Evolutionary conservation across 805 yeast species (phyloP), one percentile per base, ranked within the genome.

Genomic region (Yarrowia sp.): DNA sequence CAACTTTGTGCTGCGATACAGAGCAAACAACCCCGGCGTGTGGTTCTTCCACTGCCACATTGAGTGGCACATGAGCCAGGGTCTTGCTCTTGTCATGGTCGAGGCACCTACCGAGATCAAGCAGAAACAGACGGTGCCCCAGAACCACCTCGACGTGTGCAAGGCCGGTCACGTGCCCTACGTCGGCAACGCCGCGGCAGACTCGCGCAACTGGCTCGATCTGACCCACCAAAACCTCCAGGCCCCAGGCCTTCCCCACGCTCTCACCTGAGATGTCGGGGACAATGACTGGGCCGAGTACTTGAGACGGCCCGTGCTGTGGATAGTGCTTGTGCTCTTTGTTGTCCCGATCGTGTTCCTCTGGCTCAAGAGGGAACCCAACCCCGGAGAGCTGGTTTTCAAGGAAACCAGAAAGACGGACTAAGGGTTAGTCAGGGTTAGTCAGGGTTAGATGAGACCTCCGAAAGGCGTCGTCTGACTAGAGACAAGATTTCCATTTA

Each of bases 1-100:
- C 2, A 88, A 91, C 80, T 84, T 92, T 74, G 93, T 91, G 38
- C 76, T 94, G 70, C 85, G 98, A 76, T 94, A 92, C 83, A 85
- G 85, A 75, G 96, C 98, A 66, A 87, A 90, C 77, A 94, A 95
- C 78, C 99, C 98, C 38, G 99, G 99, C 81, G 93, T 93, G 55
- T 94, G 98, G 99, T 86, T 88, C 78, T 95, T 95, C 95, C 99
- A 94, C 81, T 94, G 99, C 80, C 99, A 94, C 78, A 90, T 94
- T 75, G 98, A 95, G 78, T 94, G 99, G 99, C 99, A 95, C 81
- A 85, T 94, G 83, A 84, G 87, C 74, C 98, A 95, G 82, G 99
- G 99, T 75, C 84, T 94, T 73, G 96, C 14, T 38, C 74, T 92
- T 67, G 82, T 83, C 14, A 80, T 95, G 55, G 80, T 94, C 67